Conservation (phyloP, 192 early-diverging fungal genomes). For the Gonapodya prolifera region DNA sequence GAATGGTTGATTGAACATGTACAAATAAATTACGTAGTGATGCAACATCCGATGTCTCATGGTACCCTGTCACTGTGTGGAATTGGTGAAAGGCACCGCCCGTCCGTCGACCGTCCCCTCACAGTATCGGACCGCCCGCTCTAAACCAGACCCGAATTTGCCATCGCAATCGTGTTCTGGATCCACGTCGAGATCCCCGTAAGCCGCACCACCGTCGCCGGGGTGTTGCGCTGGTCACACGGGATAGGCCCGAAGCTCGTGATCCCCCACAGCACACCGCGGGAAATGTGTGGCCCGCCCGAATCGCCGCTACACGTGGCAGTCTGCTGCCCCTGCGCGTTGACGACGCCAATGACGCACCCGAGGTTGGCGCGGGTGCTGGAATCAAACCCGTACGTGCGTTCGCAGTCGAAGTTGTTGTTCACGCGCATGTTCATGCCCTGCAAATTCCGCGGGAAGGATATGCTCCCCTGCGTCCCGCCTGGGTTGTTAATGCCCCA, state of each 20-base stretch:
- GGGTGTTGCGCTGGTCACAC: not conserved
- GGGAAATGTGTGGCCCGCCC: not conserved
- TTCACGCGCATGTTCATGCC: not conserved
- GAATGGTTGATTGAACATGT: too few species aligned
- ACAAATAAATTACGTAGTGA: too few species aligned
- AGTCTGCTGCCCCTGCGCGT: not conserved
- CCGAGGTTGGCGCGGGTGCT: not conserved
- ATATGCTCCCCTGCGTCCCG: not conserved
- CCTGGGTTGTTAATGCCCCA: not conserved
- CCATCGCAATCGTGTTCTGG: not conserved
- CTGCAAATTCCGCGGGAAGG: not conserved
- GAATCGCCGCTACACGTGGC: not conserved
- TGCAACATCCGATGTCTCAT: too few species aligned
- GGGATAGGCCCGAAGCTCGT: not conserved
- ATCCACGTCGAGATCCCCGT: not conserved
- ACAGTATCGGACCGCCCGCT: too few species aligned
- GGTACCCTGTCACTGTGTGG: too few species aligned
- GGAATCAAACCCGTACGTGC: not conserved
- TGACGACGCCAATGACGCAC: too few species aligned
- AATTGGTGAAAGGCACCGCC: too few species aligned
- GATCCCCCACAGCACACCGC: not conserved
- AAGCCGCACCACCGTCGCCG: not conserved
- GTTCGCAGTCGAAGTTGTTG: not conserved
- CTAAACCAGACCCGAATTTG: too few species aligned
- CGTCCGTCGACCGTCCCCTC: too few species aligned